Base-by-base conservation (phyloP, 2,329 filamentous ascomycete genomes). In the Penicillium sp. region DNA sequence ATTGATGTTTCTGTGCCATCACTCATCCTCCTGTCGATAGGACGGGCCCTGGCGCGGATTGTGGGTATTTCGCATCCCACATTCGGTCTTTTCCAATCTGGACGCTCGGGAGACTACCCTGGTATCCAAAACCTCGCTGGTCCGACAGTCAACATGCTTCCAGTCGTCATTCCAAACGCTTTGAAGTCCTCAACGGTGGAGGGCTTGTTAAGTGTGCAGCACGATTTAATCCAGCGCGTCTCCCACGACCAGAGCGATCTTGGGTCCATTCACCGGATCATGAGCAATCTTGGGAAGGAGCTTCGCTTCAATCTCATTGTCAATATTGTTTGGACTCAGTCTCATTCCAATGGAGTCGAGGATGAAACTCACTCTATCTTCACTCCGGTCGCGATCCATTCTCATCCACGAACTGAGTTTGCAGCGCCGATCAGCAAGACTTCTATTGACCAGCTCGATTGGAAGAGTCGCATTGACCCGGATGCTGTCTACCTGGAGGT, bases 51-150 rank as follows among this genome's bases (percentile, higher is more conserved):
- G 11, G 42, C 41, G n/a, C 48, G 31, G 18, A 45, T 41, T 10
- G 13, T 32, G 11, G 22, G 21, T 3, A n/a, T 45, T 31, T 8
- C 48, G 8, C 48, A 51, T 21, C 48, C 48, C 27, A 45, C n/a
- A 9, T 29, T 51, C n/a, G 48, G 48, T n/a, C 32, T 51, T 31
- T 51, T 51, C 32, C 48, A 51, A 40, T 24, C 42, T 38, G 42
- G 48, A 6, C 48, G 48, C 22, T 51, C 48, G n/a, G 31, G 44
- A 38, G 41, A 51, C 4, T 51, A 51, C n/a, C 48, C 34, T 13
- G 13, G 7, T 6, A 45, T 51, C 4, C 29, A 51, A 8, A 2
- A 29, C 4, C 13, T 51, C 5, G 41, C 21, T 4, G 48, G 48
- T 5, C 48, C 48, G 10, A 45, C 42, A 10, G 32, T 51, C 16